phyloP scores from a whole-genome alignment of 2,329 filamentous ascomycete species.

The Aphanoascus verrucosus region DNA sequence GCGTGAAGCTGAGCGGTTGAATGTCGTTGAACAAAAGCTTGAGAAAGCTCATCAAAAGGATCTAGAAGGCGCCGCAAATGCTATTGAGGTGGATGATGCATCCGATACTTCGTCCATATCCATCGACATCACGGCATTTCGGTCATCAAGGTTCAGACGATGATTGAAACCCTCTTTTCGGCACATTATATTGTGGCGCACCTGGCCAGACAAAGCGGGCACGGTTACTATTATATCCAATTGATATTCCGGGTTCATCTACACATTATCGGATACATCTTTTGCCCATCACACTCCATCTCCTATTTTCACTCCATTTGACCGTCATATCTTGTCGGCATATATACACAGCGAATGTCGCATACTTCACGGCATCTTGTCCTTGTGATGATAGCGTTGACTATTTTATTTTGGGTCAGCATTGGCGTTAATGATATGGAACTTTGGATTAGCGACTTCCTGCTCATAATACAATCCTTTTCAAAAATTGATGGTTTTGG shows the following conservation, averaged over 20 bases:
- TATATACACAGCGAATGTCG: background rate
- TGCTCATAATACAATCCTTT: constrained; percentile 1
- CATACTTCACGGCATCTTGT: background rate
- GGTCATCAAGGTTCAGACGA: constrained; percentile 21
- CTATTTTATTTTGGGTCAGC: background rate
- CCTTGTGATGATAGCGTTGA: constrained; percentile 7
- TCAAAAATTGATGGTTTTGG: background rate
- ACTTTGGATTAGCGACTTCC: constrained; percentile 2
- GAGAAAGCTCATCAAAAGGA: constrained; percentile 12
- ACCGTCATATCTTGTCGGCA: background rate
- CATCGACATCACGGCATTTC: constrained; percentile 29
- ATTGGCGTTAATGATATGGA: constrained; percentile 7
- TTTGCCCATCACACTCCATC: constrained; percentile 1
- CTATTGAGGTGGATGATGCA: constrained; percentile 30
- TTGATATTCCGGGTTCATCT: constrained; percentile 5
- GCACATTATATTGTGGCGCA: background rate
- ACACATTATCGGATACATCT: background rate
- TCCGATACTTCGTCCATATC: constrained; percentile 28
- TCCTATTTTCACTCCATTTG: background rate
- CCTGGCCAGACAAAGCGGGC: background rate
- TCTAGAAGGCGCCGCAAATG: constrained; percentile 15
- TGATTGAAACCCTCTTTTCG: constrained; percentile 7
- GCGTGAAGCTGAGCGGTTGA: background rate
- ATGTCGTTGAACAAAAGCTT: background rate
- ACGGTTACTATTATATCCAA: background rate